Conservation (phyloP, 768 basidiomycete genomes). For the Trametes maxima region DNA sequence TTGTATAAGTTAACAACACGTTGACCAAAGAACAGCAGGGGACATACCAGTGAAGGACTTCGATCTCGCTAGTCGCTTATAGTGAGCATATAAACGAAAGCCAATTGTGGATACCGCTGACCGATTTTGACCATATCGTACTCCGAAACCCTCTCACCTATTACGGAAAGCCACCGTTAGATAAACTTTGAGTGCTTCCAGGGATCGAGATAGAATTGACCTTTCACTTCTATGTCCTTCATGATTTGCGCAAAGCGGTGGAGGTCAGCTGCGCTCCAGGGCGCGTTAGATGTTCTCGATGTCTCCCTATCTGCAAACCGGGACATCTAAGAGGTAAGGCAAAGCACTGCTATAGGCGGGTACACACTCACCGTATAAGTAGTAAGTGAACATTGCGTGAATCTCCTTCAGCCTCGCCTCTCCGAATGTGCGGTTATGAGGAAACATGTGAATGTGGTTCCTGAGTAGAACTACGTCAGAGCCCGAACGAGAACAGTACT, state of each 20-base stretch:
- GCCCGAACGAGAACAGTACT: too few species aligned
- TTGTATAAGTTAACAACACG: not conserved
- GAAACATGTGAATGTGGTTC: conserved; percentile 29
- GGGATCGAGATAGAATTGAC: not conserved
- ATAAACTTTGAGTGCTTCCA: not conserved
- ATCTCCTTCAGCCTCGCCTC: conserved; percentile 11
- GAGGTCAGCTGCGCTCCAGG: not conserved
- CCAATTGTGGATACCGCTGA: not conserved
- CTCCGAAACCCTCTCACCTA: not conserved
- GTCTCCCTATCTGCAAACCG: conserved; percentile 13
- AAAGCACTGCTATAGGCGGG: not conserved
- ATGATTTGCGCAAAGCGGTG: too few species aligned
- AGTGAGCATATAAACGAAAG: not conserved
- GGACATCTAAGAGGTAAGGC: not conserved
- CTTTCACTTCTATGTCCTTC: not conserved
- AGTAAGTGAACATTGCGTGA: conserved; percentile 5
- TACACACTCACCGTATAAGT: conserved; percentile 17
- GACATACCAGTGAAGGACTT: not conserved
- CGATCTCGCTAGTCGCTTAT: not conserved
- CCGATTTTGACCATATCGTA: conserved; percentile 1
- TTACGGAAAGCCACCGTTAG: too few species aligned
- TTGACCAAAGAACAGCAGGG: not conserved
- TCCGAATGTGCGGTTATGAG: conserved; percentile 10
- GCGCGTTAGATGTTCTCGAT: conserved; percentile 20
- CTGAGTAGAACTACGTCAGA: not conserved